Base-by-base conservation (phyloP, 768 basidiomycete genomes). In the Hortiboletus campestris region DNA sequence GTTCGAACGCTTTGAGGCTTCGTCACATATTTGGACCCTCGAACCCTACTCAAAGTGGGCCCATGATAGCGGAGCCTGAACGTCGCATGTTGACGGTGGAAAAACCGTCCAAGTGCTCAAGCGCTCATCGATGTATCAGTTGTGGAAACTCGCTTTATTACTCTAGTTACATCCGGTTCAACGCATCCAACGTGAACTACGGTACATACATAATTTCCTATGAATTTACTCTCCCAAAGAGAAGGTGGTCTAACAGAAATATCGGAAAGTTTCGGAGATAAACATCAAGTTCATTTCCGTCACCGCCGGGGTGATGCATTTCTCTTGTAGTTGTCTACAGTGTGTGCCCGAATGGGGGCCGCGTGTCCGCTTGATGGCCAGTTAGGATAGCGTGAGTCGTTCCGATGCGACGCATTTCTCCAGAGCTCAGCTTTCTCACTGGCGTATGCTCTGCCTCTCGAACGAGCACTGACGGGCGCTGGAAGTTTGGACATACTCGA, bases 271-370 rank as follows among this genome's bases (percentile, higher is more conserved):
- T 55, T 39, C 53, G 29, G 36, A 44, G 28, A 35, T 42, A 22
- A 46, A 51, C 46, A 29, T 55, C 55, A 49, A 59, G 51, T 44
- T 60, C 46, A 54, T 54, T 14, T 38, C 49, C 45, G 36, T 79
- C 75, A 76, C 74, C 77, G 72, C 76, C 77, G 65, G 74, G 75
- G 69, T 65, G 78, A 76, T 43, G 76, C 75, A 54, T 72, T 70
- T 56, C 75, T 69, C 67, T 62, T 72, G 58, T 70, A 77, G 45
- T 76, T 73, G 61, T 73, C 76, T 61, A 40, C 46, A 6, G 61
- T 65, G 49, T 73, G 64, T 31, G 72, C 68, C n/a, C 66, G 65
- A 34, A 40, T 45, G 19, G 70, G 71, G 32, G 46, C 57, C 4
- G 57, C 51, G 28, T 69, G 65, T n/a, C 57, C 59, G 9, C 28